Base-by-base conservation (phyloP, 2,329 filamentous ascomycete genomes). In the Fusarium dlaminii region DNA sequence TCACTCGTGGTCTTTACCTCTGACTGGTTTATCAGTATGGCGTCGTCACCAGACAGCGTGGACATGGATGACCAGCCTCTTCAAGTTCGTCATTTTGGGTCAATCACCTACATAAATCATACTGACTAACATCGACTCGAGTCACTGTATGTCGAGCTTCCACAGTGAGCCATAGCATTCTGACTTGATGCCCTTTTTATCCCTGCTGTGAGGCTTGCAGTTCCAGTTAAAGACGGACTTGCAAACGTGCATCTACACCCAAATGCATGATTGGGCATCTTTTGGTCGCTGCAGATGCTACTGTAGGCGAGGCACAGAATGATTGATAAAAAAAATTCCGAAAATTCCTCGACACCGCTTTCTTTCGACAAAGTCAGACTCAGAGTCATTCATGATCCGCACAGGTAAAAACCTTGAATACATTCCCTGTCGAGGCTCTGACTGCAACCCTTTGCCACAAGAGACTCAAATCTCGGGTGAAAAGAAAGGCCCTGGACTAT, bases 301-400 rank as follows among this genome's bases (percentile, higher is more conserved):
- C 55, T 56, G 65, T 49, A 68, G 46, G 54, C 67, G 63, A 58
- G 42, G 65, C 66, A 52, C 66, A 66, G 52, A 72, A 34, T 60
- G 58, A 59, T 66, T 72, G 40, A 51, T 36, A 18, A 64, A 46
- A 62, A 48, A 74, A 52, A 54, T 42, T 32, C 71, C 45, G 63
- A 49, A 56, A 68, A 52, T 51, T 63, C 39, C 59, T 69, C 43
- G 76, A 76, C 76, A 77, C 74, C 76, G 76, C 76, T 76, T 74
- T 58, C 67, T 68, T 51, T 43, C n/a, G 27, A 39, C 40, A 56
- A 24, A 48, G 63, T 66, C 66, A 29, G 36, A 55, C 63, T 68
- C 68, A 66, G 45, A 65, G 72, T 61, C 63, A 60, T 76, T 63
- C 59, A 66, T 68, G 76, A 78, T 75, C 74, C 73, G 70, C 75